Base-by-base conservation (phyloP, 2,329 filamentous ascomycete species). In the Trichoderma asperellum region DNA sequence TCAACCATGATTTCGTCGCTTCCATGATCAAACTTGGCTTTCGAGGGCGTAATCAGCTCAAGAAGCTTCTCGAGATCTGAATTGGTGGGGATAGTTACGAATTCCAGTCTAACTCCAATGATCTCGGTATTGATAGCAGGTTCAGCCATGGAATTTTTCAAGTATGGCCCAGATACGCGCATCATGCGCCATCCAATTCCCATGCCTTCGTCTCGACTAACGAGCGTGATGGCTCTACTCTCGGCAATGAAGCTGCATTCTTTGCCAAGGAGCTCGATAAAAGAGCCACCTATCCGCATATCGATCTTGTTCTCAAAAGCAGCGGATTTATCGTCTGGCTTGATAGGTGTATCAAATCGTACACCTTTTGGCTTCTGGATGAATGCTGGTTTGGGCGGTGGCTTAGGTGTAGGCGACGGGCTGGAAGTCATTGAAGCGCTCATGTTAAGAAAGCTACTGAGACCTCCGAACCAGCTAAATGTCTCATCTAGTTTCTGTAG, bases 1-100 rank as follows among this genome's bases (percentile, higher is more conserved):
- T 98, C 95, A 27, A 99, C 88, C 84, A 99, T 90, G 70, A 99
- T 97, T 75, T 98, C 95, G 74, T 97, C 93, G 70, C 96, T 92
- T 58, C 90, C 89, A 71, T 95, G 91, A 72, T 90, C 86, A 74
- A 96, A 97, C 72, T 94, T 93, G 78, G 96, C 89, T 72, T 94
- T 96, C 0, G 94, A 97, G 0, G 96, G 96, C 7, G 92, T 97
- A 68, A 99, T 92, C 63, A 99, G 85, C 64, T 92, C 91, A 0
- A 99, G 82, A 1, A 99, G 85, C 40, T 90, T 88, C 75, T 94
- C 91, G 0, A 99, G 84, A 77, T 99, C 96, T 21, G 85, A 83
- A 73, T 97, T 91, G 71, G 91, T 90, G 0, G 96, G 95, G 0
- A 86, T 81, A 71, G 86, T 86, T 1, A 93, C 80, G 74, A 92